Conservation (phyloP, 768 basidiomycete genomes). For the Rhodosporidiobolus odoratus region DNA sequence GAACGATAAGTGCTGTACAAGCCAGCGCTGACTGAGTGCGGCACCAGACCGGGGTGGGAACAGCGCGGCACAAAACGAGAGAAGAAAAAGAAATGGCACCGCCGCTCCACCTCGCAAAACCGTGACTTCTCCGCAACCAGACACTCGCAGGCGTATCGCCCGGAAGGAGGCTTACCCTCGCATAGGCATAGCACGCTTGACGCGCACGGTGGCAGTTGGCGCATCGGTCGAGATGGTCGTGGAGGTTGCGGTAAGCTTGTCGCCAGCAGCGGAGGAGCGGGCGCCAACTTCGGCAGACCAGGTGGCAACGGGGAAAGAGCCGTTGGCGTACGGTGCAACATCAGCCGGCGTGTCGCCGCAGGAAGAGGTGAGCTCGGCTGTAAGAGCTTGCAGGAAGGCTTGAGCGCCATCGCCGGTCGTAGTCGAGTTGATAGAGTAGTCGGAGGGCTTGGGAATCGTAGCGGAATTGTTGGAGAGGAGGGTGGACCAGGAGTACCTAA, state of each 20-base stretch:
- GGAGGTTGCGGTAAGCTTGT: slow-evolving; percentile 19
- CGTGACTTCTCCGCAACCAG: neutral
- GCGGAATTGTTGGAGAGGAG: slow-evolving; percentile 21
- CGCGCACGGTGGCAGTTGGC: slow-evolving; percentile 12
- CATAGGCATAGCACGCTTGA: slow-evolving; percentile 1
- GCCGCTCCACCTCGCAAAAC: neutral
- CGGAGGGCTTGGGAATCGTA: slow-evolving; percentile 18
- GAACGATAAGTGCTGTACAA: too few relatives aligned
- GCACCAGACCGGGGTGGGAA: neutral
- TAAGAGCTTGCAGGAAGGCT: slow-evolving; percentile 14
- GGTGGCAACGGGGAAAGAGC: neutral
- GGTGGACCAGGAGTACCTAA: slow-evolving; percentile 9
- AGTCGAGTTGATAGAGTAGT: slow-evolving; percentile 20
- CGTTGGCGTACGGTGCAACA: slow-evolving; percentile 22
- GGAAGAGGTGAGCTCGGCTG: neutral
- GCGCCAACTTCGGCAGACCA: neutral
- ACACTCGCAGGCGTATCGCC: neutral
- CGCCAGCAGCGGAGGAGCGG: neutral
- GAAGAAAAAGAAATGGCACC: neutral
- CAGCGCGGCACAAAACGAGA: neutral
- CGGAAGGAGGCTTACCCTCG: neutral
- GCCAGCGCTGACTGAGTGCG: too few relatives aligned
- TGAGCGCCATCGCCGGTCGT: slow-evolving; percentile 7
- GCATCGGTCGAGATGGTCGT: slow-evolving; percentile 9
- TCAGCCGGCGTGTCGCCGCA: slow-evolving; percentile 25